Percentiles rank a stretch among this genome's conserved stretches.
phyloP scores from a whole-genome alignment of 2,329 filamentous ascomycete genomes.

The Botrytis porri region DNA sequence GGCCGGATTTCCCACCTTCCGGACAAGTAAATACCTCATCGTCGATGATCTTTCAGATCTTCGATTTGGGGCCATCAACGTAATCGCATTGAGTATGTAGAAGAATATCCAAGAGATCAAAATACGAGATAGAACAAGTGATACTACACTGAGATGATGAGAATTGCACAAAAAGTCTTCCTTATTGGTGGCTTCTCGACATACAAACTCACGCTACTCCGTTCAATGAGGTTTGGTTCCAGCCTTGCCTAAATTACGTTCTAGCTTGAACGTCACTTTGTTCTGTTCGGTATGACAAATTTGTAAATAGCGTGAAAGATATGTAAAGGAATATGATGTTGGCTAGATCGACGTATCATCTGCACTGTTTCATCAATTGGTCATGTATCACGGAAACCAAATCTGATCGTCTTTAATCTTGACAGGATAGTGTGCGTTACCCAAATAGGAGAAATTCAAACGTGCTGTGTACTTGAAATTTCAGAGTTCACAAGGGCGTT shows the following conservation, averaged over 20 bases:
- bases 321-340: not conserved
- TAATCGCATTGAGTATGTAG: not conserved
- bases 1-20: not conserved
- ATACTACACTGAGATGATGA: not conserved
- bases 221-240: not conserved
- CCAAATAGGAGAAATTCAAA: not conserved
- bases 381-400: not conserved
- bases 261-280: slow-evolving; percentile 2
- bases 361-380: not conserved
- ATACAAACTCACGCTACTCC: not conserved
- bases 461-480: not conserved
- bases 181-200: not conserved
- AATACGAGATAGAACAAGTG: slow-evolving; percentile 12
- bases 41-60: slow-evolving; percentile 3
- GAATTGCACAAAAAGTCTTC: not conserved
- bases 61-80: not conserved
- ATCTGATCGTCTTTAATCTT: not conserved
- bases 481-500: not conserved
- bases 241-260: not conserved
- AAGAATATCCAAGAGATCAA: not conserved
- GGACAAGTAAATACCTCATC: slow-evolving; percentile 9
- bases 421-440: not conserved
- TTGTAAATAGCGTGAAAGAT: not conserved
- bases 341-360: slow-evolving; percentile 2
- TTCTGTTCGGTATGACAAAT: not conserved